Base-by-base conservation (phyloP, 371 early-diverging fungal genomes). In the Mucor irregularis region DNA sequence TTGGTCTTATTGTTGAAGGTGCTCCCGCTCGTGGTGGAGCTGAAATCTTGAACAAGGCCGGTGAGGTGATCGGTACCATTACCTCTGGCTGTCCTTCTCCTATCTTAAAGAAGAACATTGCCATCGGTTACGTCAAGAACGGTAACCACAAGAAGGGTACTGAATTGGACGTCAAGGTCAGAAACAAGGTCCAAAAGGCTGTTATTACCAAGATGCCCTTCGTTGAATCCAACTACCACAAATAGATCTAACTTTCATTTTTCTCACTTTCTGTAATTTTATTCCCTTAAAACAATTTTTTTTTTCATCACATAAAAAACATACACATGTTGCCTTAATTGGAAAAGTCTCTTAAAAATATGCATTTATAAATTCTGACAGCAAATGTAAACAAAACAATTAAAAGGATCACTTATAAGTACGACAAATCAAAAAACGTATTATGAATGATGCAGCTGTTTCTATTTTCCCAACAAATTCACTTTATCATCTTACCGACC, bases 51-150 rank as follows among this genome's bases (percentile, higher is more conserved):
- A 70, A 82, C 68, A 66, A 77, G 25, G 83, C 84, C 16, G 90
- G 88, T n/a, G 58, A 82, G 10, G 65, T 64, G 30, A 66, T 84
- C 54, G 97, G 97, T 35, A 82, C 74, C 44, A 82, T 98, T 50
- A 98, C 99, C 16, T 89, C 89, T 21, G 98, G 99, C 8, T 89
- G 93, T 69, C 98, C 98, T 25, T 89, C 94, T 2, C 99, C 99
- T 16, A 80, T 84, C 2, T 76, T 95, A 48, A 93, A 93, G 78
- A 91, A 94, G 84, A 98, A 98, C 82, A 82, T 98, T 63, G 98
- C 97, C 14, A 98, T 98, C 93, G 99, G 89, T 2, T 97, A 96
- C 59, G 94, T 98, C 51, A 78, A 85, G 70, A 81, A 80, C 35
- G 95, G 94, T 4, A 77, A 80, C 70, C 91, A 92, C 77, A 97